phyloP scores from a whole-genome alignment of 805 yeast species.

The Pichia deserticola region DNA sequence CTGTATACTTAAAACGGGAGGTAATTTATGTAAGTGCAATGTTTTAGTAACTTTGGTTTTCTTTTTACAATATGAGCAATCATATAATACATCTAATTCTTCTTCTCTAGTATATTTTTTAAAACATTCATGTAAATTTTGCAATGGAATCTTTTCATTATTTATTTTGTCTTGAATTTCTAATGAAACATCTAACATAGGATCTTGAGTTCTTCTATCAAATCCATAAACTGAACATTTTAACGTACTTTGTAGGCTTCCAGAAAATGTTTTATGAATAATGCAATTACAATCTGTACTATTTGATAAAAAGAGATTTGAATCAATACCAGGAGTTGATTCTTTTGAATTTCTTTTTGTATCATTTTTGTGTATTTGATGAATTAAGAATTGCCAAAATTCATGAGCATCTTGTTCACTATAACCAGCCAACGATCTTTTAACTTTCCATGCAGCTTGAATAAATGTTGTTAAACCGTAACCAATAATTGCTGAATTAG shows the following conservation, averaged over 20 bases:
- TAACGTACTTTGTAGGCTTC: constrained; percentile 73
- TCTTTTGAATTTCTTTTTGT: constrained; percentile 16
- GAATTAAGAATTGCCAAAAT: constrained; percentile 85
- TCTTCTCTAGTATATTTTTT: constrained; percentile 73
- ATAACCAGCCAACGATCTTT: constrained; percentile 84
- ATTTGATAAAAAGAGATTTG: constrained; percentile 2
- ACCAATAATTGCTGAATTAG: constrained; percentile 54
- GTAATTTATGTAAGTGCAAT: constrained; percentile 58
- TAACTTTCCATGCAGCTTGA: constrained; percentile 82
- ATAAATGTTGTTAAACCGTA: constrained; percentile 77
- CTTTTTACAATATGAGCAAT: constrained; percentile 59
- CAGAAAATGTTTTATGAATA: constrained; percentile 76
- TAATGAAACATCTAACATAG: constrained; percentile 81
- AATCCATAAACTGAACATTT: constrained; percentile 63
- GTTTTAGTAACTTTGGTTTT: constrained; percentile 65
- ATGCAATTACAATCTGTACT: constrained; percentile 56
- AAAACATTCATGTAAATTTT: constrained; percentile 55
- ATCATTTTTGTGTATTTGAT: constrained; percentile 64
- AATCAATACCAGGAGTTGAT: neutral
- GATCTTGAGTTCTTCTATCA: constrained; percentile 70
- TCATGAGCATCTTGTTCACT: constrained; percentile 99
- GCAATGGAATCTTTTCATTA: constrained; percentile 14
- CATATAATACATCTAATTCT: constrained; percentile 63
- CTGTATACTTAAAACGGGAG: constrained; percentile 78
- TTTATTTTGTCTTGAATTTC: constrained; percentile 45